Base-by-base conservation (phyloP, 2,329 filamentous ascomycete genomes). In the Cryphonectria carpinicola region DNA sequence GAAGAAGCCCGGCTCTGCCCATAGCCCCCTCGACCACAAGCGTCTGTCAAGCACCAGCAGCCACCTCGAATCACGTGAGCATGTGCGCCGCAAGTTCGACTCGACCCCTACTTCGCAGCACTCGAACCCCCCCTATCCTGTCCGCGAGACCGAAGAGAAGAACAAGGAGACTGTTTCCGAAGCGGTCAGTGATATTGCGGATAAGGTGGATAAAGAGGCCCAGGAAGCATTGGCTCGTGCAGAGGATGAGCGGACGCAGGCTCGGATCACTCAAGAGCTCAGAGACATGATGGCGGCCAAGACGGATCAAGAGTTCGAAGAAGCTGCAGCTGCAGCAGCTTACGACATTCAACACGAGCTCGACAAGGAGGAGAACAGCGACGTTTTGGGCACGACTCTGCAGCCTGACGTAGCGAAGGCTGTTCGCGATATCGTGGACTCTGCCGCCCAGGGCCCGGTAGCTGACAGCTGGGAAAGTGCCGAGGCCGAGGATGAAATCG, bases 401-500 rank as follows among this genome's bases (percentile, higher is more conserved):
- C 83, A 84, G 43, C 84, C 85, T 64, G 84, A 86, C 32, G 79
- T 87, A 39, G 87, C 87, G 17, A 84, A 87, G 72, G 83, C 84
- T 39, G 81, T 83, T 62, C 81, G 79, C 39, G 81, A 84, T 35
- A 82, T 83, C 71, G 84, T 89, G 65, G 88, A 90, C 64, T 85
- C 88, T 71, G 84, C 86, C 52, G 86, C 87, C 66, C 85, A 88
- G 72, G 87, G 88, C 32, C 84, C 87, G 32, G 85, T 94, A 63
- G 92, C 90, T n/a, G 94, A 97, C 74, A 95, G 91, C 81, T 97
- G 94, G 94, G 94, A 97, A 84, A 97, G 91, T 74, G 93, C 92
- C 4, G 93, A 95, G 76, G 88, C 88, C 69, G 90, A 91, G 73
- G 91, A 92, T 71, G 86, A 90, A 77, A 86, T 89, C 78, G 84